Evolutionary conservation across 2,329 filamentous ascomycete species (phyloP), one percentile per base, ranked within the genome.

Genomic region (Chrysoporthe austroafricana): DNA sequence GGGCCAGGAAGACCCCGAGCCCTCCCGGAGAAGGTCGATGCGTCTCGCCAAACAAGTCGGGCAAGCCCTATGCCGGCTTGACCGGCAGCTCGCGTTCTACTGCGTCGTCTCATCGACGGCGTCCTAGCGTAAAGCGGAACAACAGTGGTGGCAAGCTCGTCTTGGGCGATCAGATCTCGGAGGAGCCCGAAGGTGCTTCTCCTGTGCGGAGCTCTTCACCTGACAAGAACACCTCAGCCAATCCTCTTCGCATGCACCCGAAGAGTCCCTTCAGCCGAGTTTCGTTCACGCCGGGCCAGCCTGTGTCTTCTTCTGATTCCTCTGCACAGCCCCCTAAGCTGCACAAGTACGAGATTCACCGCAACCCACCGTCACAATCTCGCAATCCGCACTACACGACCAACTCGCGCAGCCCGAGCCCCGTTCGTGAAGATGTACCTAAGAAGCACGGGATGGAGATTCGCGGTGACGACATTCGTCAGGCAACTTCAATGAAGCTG

Each of bases 401-500:
- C 64, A 97, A 96, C 73, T 65, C 63, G 50, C 76, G 82, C 4
- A 77, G 80, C 2, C 76, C 64, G 67, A 72, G 77, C 64, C 72
- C 77, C 36, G 72, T 76, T 11, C 65, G 74, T 69, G 71, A 84
- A 26, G 79, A 82, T 7, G 80, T 84, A 50, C 86, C 86, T 57
- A 90, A 84, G 71, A 94, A 91, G 79, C 89, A 96, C 74, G 93
- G 91, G 26, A 85, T 93, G 71, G 94, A 97, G 78, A 88, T 97
- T 70, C 88, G 94, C 72, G 83, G 91, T 74, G 91, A 97, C 62
- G 95, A 98, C 69, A 96, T 98, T 72, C 89, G 93, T 69, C 88
- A 92, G 72, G 95, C 95, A 65, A 98, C 95, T 8, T 96, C 92
- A 80, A 96, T 96, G 87, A 91, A 85, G 77, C 83, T 96, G 71